These are phyloP conservation scores for Aspergillus mulundensis DNA, from an alignment of 495 filamentous ascomycete genomes.

Conservation along the genomic window DNA sequence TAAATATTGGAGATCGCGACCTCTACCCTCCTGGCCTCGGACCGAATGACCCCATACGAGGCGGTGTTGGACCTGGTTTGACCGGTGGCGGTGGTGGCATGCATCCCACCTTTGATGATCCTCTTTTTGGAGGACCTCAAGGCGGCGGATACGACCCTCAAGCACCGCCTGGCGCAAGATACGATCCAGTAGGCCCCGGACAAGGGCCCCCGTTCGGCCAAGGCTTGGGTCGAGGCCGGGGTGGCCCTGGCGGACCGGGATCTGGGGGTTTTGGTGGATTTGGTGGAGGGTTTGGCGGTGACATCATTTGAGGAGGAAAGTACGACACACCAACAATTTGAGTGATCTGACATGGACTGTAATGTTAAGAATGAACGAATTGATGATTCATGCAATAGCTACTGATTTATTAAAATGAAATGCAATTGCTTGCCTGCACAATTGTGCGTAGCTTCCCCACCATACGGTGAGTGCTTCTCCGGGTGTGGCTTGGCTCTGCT, in stretches of 20 bases:
- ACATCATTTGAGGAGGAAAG: constrained; percentile 56
- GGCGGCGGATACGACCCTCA: constrained; percentile 41
- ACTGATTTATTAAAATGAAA: too few relatives aligned
- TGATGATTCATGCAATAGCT: not conserved
- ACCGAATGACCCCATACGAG: constrained; percentile 74
- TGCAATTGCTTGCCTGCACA: too few relatives aligned
- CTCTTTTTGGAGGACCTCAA: constrained; percentile 68
- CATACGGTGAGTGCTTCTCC: not conserved
- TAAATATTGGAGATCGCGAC: constrained; percentile 76
- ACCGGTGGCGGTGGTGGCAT: constrained; percentile 67
- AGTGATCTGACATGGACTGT: not conserved
- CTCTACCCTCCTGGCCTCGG: constrained; percentile 84
- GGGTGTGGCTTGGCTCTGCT: constrained; percentile 19
- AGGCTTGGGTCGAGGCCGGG: constrained; percentile 35
- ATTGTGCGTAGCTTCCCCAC: not conserved
- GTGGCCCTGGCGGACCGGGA: constrained; percentile 41
- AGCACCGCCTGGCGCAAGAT: constrained; percentile 56
- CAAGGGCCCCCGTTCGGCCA: constrained; percentile 43
- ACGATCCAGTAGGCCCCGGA: constrained; percentile 84
- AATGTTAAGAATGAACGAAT: constrained; percentile 6
- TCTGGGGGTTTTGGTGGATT: constrained; percentile 58
- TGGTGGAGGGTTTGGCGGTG: constrained; percentile 50
- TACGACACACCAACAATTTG: not conserved
- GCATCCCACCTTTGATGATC: constrained; percentile 95
- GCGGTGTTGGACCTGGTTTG: constrained; percentile 53